phyloP scores from a whole-genome alignment of 2,329 filamentous ascomycete genomes.

The Botrytis fabae region DNA sequence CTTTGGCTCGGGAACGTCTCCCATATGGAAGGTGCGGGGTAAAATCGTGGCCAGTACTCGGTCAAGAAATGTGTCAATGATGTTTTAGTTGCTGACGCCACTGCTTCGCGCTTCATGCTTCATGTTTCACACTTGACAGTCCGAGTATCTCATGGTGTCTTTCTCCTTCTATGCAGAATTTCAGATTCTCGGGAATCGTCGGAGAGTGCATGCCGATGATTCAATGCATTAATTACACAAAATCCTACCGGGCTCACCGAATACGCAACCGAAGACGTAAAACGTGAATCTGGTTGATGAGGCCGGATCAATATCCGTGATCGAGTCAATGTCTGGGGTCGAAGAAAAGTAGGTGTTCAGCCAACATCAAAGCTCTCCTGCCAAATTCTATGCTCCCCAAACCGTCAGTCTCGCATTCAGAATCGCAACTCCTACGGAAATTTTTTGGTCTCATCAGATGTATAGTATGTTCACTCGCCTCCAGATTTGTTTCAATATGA shows the following conservation, averaged over 20 bases:
- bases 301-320: background rate
- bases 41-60: background rate
- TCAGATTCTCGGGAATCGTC: background rate
- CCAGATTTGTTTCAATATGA: background rate
- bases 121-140: background rate
- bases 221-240: background rate
- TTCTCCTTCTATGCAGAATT: background rate
- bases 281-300: background rate
- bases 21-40: background rate
- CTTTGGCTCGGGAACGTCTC: background rate
- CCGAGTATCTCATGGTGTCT: background rate
- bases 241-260: background rate
- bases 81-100: constrained; percentile 4
- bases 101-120: background rate
- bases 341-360: background rate
- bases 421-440: background rate
- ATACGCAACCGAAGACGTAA: background rate
- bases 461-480: background rate
- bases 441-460: background rate
- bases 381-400: background rate
- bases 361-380: background rate
- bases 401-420: background rate
- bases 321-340: background rate
- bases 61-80: constrained; percentile 18
- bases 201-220: background rate